Conservation (phyloP, 192 early-diverging fungal genomes). For the Coemansia aciculifera region DNA sequence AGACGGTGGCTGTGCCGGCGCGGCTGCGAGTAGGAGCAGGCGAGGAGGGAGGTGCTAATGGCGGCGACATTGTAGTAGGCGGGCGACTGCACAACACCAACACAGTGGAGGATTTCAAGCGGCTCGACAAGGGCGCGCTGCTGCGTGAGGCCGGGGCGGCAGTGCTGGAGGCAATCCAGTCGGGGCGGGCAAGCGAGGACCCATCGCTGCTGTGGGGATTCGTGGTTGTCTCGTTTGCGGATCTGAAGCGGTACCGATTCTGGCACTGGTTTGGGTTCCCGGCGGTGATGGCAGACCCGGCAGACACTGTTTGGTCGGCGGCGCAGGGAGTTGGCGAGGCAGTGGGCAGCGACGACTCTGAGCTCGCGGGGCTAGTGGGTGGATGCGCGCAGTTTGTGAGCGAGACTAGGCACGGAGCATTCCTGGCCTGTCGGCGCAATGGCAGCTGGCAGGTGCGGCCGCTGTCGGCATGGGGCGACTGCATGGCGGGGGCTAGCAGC, state of each 20-base stretch:
- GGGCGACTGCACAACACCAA: constrained; percentile 83
- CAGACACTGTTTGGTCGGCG: constrained; percentile 38
- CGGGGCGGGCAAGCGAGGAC: constrained; percentile 61
- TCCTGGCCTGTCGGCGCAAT: constrained; percentile 22
- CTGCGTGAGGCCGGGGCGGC: constrained; percentile 43
- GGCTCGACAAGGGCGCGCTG: constrained; percentile 69
- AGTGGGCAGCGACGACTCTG: constrained; percentile 8
- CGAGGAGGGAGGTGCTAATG: not conserved
- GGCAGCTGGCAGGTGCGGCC: constrained; percentile 15
- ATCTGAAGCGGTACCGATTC: constrained; percentile 86
- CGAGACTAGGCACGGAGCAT: constrained; percentile 19
- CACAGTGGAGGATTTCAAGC: constrained; percentile 91
- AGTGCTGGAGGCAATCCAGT: constrained; percentile 70
- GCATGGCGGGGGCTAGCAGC: constrained; percentile 3
- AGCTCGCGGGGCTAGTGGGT: constrained; percentile 36
- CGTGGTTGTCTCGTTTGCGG: constrained; percentile 86
- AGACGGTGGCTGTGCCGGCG: constrained; percentile 56
- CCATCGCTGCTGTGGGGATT: constrained; percentile 75
- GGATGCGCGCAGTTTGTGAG: constrained; percentile 25
- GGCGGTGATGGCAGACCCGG: constrained; percentile 69
- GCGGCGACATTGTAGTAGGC: constrained; percentile 3
- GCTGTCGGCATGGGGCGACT: constrained; percentile 32
- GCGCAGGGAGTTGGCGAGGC: not conserved
- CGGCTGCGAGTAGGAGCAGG: constrained; percentile 61
- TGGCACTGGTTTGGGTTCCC: constrained; percentile 97